Conservation (phyloP, 169 alveolate genomes). For the Eimeria tenella region DNA sequence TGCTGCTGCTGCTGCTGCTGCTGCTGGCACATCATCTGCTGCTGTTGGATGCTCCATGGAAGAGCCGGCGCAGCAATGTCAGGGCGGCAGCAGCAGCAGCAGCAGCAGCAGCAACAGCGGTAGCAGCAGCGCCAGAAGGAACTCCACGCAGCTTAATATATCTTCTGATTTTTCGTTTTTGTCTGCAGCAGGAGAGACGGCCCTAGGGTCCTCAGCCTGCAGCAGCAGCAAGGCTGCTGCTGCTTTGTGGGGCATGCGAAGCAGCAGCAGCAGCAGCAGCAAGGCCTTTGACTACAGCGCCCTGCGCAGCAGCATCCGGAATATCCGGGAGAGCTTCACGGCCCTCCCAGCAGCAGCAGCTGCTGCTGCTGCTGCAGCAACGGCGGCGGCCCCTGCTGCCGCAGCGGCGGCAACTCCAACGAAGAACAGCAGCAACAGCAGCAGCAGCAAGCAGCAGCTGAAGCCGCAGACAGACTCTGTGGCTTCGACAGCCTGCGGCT, state of each 20-base stretch:
- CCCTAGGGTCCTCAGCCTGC: constrained; percentile 1
- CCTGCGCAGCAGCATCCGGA: constrained; percentile 69
- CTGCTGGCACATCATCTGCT: neutral
- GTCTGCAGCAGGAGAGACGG: constrained; percentile 32
- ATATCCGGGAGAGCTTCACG: constrained; percentile 56
- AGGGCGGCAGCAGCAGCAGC: neutral
- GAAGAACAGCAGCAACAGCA: constrained; percentile 30
- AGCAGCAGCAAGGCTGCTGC: constrained; percentile 62
- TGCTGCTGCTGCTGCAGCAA: constrained; percentile 27
- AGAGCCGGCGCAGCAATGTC: neutral
- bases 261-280: constrained; percentile 45
- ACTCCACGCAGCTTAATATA: neutral
- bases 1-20: constrained; percentile 48
- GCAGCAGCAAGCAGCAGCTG: constrained; percentile 40
- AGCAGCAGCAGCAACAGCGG: constrained; percentile 27
- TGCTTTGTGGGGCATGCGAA: constrained; percentile 23
- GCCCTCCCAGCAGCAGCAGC: constrained; percentile 46
- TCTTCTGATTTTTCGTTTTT: neutral
- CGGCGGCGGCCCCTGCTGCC: constrained; percentile 4
- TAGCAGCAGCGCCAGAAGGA: constrained; percentile 61
- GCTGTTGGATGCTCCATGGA: neutral
- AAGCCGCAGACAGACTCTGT: constrained; percentile 61
- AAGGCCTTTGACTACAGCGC: constrained; percentile 56
- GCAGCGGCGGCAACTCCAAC: neutral
- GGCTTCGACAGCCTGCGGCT: constrained; percentile 41